Evolutionary conservation across 2,329 filamentous ascomycete genomes (phyloP).

Genomic region (Talaromyces sp.): DNA sequence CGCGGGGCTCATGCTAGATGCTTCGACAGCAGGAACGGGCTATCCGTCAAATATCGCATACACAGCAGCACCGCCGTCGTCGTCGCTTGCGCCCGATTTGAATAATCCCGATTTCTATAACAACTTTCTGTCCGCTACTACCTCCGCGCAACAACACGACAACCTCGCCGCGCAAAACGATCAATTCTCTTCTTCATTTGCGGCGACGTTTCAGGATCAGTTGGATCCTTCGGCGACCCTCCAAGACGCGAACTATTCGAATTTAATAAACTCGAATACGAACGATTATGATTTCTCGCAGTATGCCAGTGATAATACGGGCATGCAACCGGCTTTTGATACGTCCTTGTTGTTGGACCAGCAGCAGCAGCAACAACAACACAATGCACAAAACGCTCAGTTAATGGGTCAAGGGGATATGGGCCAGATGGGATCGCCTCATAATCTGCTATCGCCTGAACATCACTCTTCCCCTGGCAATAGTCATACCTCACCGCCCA

Average conservation of each 20-base stretch:
- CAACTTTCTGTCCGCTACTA: slow-evolving; percentile 33
- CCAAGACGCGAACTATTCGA: slow-evolving; percentile 38
- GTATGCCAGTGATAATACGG: slow-evolving; percentile 32
- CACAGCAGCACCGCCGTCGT: slow-evolving; percentile 16
- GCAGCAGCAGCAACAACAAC: slow-evolving; percentile 34
- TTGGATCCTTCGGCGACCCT: slow-evolving; percentile 33
- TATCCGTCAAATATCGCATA: slow-evolving; percentile 33
- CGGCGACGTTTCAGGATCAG: slow-evolving; percentile 35
- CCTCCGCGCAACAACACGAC: slow-evolving; percentile 27
- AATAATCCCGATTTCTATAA: slow-evolving; percentile 31
- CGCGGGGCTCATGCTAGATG: slow-evolving; percentile 34
- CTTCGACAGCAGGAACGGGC: slow-evolving; percentile 31
- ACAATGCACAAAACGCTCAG: slow-evolving; percentile 33
- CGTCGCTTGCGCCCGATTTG: slow-evolving; percentile 25
- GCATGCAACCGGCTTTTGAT: slow-evolving; percentile 34
- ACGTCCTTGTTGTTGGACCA: slow-evolving; percentile 41
- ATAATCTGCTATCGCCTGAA: slow-evolving; percentile 53
- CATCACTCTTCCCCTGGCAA: slow-evolving; percentile 47
- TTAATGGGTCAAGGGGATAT: slow-evolving; percentile 48
- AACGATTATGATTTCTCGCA: slow-evolving; percentile 39
- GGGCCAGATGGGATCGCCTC: slow-evolving; percentile 46
- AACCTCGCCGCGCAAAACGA: slow-evolving; percentile 35
- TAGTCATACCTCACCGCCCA: slow-evolving; percentile 51
- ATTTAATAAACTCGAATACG: slow-evolving; percentile 38
- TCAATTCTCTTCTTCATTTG: slow-evolving; percentile 37